Base-by-base conservation (phyloP, 768 basidiomycete species). In the Macrolepiota dolichaula region DNA sequence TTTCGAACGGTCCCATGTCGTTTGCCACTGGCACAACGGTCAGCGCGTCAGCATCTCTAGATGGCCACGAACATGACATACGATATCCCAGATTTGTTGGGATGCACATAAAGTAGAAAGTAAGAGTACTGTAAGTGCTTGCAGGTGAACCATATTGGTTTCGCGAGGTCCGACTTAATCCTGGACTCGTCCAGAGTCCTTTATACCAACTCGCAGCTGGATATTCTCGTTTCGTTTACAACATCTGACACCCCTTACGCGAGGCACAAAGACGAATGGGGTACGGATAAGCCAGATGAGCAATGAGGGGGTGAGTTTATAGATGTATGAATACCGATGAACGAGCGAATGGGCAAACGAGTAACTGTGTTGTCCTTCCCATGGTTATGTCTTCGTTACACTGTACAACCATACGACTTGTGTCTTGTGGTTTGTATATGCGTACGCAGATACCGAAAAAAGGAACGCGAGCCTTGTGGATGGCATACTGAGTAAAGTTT, bases 51-150 rank as follows among this genome's bases (percentile, higher is more conserved):
- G 60, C 27, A 47, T 55, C 27, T 46, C 27, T 27, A 40, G 7
- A 10, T 3, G 47, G 36, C n/a, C n/a, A 15, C 19, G 50, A 10
- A 22, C 17, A 6, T 9, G 19, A 67, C 81, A 62, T 60, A 84
- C 84, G 27, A 83, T 79, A 55, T 84, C 84, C 73, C 75, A 82
- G 59, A 85, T 84, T 57, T 84, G 81, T 63, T 83, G 83, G 15
- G 77, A 80, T 40, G 72, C 70, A 42, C 63, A 73, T 4, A 66
- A 57, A 17, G 59, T 6, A 5, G 42, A 25, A 27, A 53, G 42
- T 17, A 25, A 17, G 57, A 63, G 38, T 10, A 61, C 44, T 3
- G 22, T 3, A 2, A 61, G n/a, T 5, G 35, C 17, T 46, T 5
- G 35, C 6, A 46, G 36, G 19, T 36, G 40, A 44, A 24, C 32